Conservation (phyloP, 345 rosid genomes). For the Salix brachista region DNA sequence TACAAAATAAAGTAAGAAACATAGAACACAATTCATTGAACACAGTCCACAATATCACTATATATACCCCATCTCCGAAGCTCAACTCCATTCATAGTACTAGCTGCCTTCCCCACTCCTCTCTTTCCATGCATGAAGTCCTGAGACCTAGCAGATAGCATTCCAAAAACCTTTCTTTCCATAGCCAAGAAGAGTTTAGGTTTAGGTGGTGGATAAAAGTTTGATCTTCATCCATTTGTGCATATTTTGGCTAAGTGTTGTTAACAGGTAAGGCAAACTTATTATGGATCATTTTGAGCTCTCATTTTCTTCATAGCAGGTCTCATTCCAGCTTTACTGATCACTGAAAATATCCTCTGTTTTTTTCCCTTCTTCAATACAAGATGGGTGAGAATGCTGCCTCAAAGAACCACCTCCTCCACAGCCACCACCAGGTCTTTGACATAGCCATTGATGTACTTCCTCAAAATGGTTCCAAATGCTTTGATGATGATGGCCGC, state of each 20-base stretch:
- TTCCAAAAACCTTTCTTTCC: too few relatives aligned
- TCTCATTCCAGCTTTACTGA: background rate
- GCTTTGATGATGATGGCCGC: conserved; percentile 9
- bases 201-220: background rate
- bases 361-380: background rate
- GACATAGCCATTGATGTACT: background rate
- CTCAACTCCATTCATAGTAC: background rate
- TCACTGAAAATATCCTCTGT: background rate
- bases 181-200: background rate
- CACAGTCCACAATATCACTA: background rate
- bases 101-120: background rate
- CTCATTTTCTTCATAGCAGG: background rate
- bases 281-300: background rate
- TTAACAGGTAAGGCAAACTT: background rate
- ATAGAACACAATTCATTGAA: background rate
- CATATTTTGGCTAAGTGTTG: background rate
- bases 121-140: background rate
- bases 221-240: background rate
- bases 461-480: conserved; percentile 5
- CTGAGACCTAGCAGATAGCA: background rate
- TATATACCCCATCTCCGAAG: background rate
- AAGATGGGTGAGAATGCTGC: conserved; percentile 23
- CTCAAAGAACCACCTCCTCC: conserved; percentile 5
- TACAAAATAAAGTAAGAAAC: background rate
- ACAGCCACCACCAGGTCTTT: background rate